Percentiles rank a stretch among this genome's conserved stretches.
Evolutionary conservation across 805 yeast species (phyloP).

Genomic region (Monosporozyma servazzii): DNA sequence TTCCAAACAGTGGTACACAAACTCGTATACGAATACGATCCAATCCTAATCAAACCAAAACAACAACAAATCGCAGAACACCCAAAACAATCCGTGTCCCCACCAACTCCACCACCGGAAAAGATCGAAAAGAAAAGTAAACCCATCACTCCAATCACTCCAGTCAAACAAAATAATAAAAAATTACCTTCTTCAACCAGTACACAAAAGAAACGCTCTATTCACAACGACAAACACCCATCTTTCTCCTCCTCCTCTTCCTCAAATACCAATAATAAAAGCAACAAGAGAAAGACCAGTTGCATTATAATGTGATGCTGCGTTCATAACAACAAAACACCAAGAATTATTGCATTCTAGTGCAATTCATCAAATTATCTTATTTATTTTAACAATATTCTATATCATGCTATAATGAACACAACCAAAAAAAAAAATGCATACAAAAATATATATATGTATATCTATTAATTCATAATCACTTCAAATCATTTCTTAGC

Average conservation of each 20-base stretch:
- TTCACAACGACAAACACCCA: not conserved
- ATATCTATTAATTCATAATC: not conserved
- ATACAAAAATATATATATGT: not conserved
- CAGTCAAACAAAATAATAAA: not conserved
- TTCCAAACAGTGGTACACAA: conserved; percentile 75
- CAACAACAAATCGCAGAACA: conserved; percentile 23
- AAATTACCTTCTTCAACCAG: not conserved
- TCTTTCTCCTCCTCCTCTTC: not conserved
- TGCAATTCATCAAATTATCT: too few species aligned
- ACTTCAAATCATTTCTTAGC: conserved; percentile 2
- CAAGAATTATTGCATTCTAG: too few species aligned
- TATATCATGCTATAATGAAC: not conserved
- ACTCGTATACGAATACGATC: conserved; percentile 34
- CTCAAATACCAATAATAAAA: conserved; percentile 3
- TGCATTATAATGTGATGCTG: conserved; percentile 17
- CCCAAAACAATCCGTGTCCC: not conserved
- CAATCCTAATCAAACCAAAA: conserved; percentile 4
- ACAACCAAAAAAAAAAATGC: not conserved
- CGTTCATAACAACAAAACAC: not conserved
- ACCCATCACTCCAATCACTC: too few species aligned
- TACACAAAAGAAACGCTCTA: not conserved
- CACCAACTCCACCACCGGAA: not conserved
- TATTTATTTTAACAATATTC: too few species aligned
- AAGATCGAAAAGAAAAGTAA: not conserved
- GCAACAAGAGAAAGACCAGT: conserved; percentile 14